These are phyloP conservation scores for Potentilla sterilis DNA, from an alignment of 306 rosid species.

Conservation along the genomic window DNA sequence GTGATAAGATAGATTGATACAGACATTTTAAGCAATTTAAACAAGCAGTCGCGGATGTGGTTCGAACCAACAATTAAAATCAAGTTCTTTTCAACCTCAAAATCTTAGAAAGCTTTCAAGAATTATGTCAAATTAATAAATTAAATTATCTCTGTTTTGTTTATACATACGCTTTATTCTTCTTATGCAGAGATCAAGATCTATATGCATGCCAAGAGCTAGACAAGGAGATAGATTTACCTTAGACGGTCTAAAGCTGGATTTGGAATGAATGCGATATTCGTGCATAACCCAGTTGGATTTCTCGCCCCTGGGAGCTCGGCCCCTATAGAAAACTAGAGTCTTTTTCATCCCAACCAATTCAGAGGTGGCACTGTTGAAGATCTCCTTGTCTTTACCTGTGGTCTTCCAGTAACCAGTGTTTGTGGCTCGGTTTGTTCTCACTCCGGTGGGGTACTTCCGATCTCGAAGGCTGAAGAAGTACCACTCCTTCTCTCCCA, in stretches of 20 bases:
- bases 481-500: slow-evolving; percentile 96
- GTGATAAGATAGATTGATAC: not conserved
- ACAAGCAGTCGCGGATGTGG: not conserved
- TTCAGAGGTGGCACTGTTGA: slow-evolving; percentile 57
- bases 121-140: not conserved
- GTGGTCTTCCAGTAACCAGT: slow-evolving; percentile 96
- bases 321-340: slow-evolving; percentile 84
- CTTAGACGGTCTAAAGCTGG: slow-evolving; percentile 55
- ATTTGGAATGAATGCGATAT: slow-evolving; percentile 74
- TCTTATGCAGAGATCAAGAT: not conserved
- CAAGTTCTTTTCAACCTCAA: not conserved
- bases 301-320: slow-evolving; percentile 97
- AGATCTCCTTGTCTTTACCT: slow-evolving; percentile 85
- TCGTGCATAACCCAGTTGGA: slow-evolving; percentile 96
- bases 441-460: slow-evolving; percentile 91
- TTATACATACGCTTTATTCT: not conserved
- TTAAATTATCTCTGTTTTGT: not conserved
- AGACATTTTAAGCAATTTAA: not conserved
- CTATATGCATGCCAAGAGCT: not conserved
- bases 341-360: slow-evolving; percentile 95
- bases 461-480: slow-evolving; percentile 85
- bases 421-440: slow-evolving; percentile 88
- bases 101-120: not conserved
- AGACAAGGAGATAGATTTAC: slow-evolving; percentile 28
- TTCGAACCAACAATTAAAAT: not conserved